A percentile compares a stretch with the other conserved stretches of the same genome.
phyloP scores from a whole-genome alignment of 2,329 filamentous ascomycete genomes.

The Orbilia quercus region DNA sequence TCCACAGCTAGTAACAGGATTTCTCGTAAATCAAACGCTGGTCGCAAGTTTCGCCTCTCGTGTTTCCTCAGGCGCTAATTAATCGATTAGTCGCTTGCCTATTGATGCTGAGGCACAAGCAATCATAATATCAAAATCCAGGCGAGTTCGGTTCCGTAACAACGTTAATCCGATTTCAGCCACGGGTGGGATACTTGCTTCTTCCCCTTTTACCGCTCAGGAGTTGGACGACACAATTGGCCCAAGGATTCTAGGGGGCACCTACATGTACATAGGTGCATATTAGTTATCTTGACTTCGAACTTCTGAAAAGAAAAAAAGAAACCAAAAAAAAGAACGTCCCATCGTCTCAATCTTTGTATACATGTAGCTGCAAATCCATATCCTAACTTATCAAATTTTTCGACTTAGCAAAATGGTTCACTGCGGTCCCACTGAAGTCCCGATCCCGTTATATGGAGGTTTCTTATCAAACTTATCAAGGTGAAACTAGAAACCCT shows the following conservation, averaged over 20 bases:
- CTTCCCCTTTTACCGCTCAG: slow-evolving; percentile 4
- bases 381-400: background rate
- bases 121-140: slow-evolving; percentile 25
- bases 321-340: slow-evolving; percentile 18
- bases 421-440: background rate
- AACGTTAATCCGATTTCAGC: slow-evolving; percentile 54
- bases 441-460: background rate
- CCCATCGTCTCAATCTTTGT: background rate
- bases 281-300: no score
- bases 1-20: no score
- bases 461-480: slow-evolving; percentile 41
- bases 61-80: no score
- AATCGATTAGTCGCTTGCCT: slow-evolving; percentile 45
- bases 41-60: background rate
- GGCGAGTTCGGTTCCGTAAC: slow-evolving; percentile 34
- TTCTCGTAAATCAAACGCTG: no score
- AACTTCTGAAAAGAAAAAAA: no score
- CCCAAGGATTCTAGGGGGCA: slow-evolving; percentile 1
- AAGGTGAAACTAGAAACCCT: slow-evolving; percentile 42
- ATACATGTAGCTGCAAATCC: background rate
- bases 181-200: slow-evolving; percentile 22
- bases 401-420: slow-evolving; percentile 10
- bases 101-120: slow-evolving; percentile 6
- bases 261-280: slow-evolving; percentile 1
- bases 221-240: slow-evolving; percentile 5